phyloP scores from a whole-genome alignment of 73 alveolate genomes.

The Paramecium sonneborni region DNA sequence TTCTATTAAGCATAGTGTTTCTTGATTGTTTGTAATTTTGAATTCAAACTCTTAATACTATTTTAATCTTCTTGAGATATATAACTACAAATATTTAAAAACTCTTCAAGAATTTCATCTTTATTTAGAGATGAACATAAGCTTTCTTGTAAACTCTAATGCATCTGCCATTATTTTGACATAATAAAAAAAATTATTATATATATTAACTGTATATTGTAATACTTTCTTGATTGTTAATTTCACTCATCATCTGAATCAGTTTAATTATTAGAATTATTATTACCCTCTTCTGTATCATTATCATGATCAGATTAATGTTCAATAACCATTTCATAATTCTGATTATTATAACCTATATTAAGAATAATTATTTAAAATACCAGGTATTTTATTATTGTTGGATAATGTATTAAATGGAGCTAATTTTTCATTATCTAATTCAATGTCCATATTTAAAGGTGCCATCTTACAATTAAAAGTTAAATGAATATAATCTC shows the following conservation, averaged over 20 bases:
- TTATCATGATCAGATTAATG: constrained; percentile 22
- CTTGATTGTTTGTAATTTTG: not conserved
- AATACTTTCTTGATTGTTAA: not conserved
- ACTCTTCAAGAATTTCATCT: constrained; percentile 34
- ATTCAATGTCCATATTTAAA: not conserved
- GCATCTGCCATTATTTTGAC: not conserved
- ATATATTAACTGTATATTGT: not conserved
- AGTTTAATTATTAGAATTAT: not conserved
- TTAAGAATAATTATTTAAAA: not conserved
- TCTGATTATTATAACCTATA: not conserved
- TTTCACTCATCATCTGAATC: constrained; percentile 43
- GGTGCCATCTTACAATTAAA: not conserved
- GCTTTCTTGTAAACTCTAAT: not conserved
- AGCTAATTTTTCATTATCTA: not conserved
- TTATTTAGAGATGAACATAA: not conserved
- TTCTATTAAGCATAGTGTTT: constrained; percentile 32
- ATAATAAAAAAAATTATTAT: not conserved
- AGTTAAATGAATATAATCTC: not conserved
- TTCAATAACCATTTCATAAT: not conserved
- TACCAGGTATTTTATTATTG: not conserved
- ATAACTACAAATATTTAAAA: not conserved
- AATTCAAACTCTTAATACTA: not conserved
- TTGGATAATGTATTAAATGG: not conserved
- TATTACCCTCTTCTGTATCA: constrained; percentile 26
- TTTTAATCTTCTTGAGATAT: not conserved